Evolutionary conservation across 2,329 filamentous ascomycete species (phyloP).

Genomic region (Domatiomyces globalis): DNA sequence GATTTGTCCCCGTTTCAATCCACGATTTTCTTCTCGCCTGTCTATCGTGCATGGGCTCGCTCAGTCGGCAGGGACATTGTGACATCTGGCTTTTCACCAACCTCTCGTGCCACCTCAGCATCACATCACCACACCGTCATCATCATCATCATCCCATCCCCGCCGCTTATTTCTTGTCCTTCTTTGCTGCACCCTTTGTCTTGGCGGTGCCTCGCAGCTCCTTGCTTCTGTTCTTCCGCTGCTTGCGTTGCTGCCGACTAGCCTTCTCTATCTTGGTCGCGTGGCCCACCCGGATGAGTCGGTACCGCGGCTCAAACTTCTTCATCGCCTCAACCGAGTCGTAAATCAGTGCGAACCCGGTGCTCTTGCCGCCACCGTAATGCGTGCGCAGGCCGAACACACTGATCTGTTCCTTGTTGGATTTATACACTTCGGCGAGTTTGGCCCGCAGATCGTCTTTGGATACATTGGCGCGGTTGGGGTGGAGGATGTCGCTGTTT

Average conservation of each 20-base stretch:
- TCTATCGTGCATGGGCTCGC: no score
- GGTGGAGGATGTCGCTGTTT: slow-evolving; percentile 94
- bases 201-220: slow-evolving; percentile 95
- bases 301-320: slow-evolving; percentile 99
- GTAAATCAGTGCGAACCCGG: slow-evolving; percentile 97
- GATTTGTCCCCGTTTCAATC: no score
- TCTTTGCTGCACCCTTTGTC: slow-evolving; percentile 97
- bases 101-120: slow-evolving; percentile 3
- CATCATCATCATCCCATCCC: slow-evolving; percentile 5
- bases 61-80: no score
- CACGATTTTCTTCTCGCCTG: no score
- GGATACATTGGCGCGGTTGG: slow-evolving; percentile 93
- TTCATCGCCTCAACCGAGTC: slow-evolving; percentile 96
- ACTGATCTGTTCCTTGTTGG: slow-evolving; percentile 90
- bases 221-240: slow-evolving; percentile 99
- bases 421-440: slow-evolving; percentile 93
- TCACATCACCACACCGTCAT: slow-evolving; percentile 9
- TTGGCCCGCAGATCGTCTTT: slow-evolving; percentile 97
- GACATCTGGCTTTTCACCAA: slow-evolving; percentile 1
- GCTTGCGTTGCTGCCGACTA: slow-evolving; percentile 99
- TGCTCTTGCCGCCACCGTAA: slow-evolving; percentile 99
- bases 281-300: slow-evolving; percentile 83
- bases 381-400: slow-evolving; percentile 98
- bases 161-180: slow-evolving; percentile 52
- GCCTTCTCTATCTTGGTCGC: slow-evolving; percentile 94